Percentiles rank a stretch among this genome's conserved stretches.
Evolutionary conservation across 2,329 filamentous ascomycete genomes (phyloP).

Genomic region (Fonsecaea pugnacius): DNA sequence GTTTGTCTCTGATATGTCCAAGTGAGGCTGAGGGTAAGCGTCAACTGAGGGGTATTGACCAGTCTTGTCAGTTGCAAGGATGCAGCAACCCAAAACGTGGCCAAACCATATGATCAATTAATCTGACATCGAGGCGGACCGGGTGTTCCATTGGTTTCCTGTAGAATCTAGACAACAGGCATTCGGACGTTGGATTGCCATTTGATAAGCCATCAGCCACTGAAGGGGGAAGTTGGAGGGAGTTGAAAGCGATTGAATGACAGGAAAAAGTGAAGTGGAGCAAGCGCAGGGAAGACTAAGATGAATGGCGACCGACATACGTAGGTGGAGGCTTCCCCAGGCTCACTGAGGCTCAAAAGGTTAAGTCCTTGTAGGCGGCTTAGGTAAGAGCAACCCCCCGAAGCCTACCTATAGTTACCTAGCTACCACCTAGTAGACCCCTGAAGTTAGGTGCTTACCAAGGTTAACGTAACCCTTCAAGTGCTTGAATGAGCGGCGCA

Average conservation of each 20-base stretch:
- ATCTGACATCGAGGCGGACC: not conserved
- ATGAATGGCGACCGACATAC: not conserved
- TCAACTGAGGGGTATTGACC: not conserved
- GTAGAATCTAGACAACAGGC: not conserved
- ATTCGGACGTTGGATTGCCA: not conserved
- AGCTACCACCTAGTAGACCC: too few relatives aligned
- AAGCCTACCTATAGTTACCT: too few relatives aligned
- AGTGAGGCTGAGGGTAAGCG: not conserved
- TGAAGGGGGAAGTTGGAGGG: not conserved
- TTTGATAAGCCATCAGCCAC: not conserved
- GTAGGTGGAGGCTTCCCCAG: too few relatives aligned
- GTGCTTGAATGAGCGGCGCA: too few relatives aligned
- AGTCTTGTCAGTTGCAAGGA: not conserved
- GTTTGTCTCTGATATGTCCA: not conserved
- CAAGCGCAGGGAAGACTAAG: not conserved
- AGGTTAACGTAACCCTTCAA: too few relatives aligned
- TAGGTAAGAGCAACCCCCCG: too few relatives aligned
- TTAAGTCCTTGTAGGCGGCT: too few relatives aligned
- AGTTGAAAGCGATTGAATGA: not conserved
- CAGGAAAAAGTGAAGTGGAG: not conserved
- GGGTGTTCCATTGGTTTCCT: not conserved
- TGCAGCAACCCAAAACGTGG: not conserved
- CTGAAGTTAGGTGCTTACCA: too few relatives aligned
- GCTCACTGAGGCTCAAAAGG: too few relatives aligned
- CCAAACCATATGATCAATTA: not conserved